Base-by-base conservation (phyloP, 495 filamentous ascomycete species). In the Xylaria palmicola region DNA sequence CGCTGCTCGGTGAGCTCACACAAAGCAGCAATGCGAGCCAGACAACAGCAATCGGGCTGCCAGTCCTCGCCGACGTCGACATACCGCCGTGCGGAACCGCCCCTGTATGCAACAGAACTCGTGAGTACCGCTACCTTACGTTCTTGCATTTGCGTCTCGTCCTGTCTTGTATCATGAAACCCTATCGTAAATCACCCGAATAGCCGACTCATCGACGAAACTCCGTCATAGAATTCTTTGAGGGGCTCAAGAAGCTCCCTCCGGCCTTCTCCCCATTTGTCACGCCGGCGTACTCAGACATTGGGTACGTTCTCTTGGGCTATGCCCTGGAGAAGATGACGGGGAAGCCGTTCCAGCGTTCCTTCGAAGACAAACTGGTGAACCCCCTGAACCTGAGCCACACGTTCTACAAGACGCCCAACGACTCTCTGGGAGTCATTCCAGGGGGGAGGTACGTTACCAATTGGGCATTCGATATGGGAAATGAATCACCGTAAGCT, bases 321-420 rank as follows among this genome's bases (percentile, higher is more conserved):
- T 74, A 74, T 40, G 72, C 76, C 7, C 57, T 78, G 0, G 73
- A 79, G 62, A 47, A 62, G 10, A 76, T 79, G 58, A 73, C 75
- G 1, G 71, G 73, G 15, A 74, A 69, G 44, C 13, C 59, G 1
- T 75, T 72, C 54, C 59, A 74, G 7, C 55, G 71, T 6, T 68
- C 80, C 22, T 73, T 85, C 7, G 52, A 77, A 19, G 69, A 72
- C 7, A 58, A 59, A 15, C 47, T 85, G 9, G 56, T 80, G 17
- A 62, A 65, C 12, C 79, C 78, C 4, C 71, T 86, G 15, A 68
- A 71, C 6, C 62, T 86, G 3, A 80, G 61, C 6, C 73, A 74
- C 22, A 79, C 72, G 5, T 74, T 75, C 45, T 68, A 68, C 17
- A 66, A 62, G 2, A 48, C 65, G 7, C 75, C 76, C 0, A 55